These are phyloP conservation scores for Cladosporium sp. DNA, from an alignment of 2,329 filamentous ascomycete genomes.

Conservation along the genomic window DNA sequence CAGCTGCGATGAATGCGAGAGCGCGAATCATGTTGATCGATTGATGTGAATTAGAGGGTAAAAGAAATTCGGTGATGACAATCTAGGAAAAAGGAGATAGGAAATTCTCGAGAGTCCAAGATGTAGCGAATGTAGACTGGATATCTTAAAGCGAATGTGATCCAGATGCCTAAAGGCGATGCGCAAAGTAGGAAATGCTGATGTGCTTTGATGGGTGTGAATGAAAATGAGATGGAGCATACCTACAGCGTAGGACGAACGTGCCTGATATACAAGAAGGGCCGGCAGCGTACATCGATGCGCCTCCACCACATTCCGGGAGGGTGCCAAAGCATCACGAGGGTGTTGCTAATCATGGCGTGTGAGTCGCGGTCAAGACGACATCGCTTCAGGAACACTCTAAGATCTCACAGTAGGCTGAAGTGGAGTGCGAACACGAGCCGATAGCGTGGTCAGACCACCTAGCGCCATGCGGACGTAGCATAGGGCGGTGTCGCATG, in stretches of 20 bases:
- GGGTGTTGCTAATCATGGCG: conserved; percentile 9
- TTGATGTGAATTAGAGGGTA: not conserved
- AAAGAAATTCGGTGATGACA: not conserved
- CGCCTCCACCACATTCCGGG: not conserved
- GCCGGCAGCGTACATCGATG: not conserved
- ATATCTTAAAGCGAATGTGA: conserved; percentile 8
- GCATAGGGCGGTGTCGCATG: conserved; percentile 2
- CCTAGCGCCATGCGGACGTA: conserved; percentile 3
- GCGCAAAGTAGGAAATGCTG: not conserved
- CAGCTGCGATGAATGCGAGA: conserved; percentile 8
- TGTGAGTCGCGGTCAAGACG: conserved; percentile 1
- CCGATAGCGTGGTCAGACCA: conserved; percentile 8
- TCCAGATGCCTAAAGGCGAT: not conserved
- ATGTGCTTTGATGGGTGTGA: conserved; percentile 1
- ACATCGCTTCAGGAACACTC: conserved; percentile 3
- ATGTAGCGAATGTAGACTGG: conserved; percentile 5
- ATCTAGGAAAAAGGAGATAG: not conserved
- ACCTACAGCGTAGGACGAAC: conserved; percentile 2
- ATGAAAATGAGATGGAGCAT: not conserved
- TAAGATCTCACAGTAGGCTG: not conserved
- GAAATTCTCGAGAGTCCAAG: not conserved
- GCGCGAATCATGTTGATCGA: conserved; percentile 7
- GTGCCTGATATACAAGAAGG: conserved; percentile 4
- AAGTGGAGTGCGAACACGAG: conserved; percentile 6
- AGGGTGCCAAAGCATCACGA: conserved; percentile 9